Evolutionary conservation across 148 eudicot species (phyloP), one percentile per base, ranked within the genome.

Genomic region (Rhododendron molle): DNA sequence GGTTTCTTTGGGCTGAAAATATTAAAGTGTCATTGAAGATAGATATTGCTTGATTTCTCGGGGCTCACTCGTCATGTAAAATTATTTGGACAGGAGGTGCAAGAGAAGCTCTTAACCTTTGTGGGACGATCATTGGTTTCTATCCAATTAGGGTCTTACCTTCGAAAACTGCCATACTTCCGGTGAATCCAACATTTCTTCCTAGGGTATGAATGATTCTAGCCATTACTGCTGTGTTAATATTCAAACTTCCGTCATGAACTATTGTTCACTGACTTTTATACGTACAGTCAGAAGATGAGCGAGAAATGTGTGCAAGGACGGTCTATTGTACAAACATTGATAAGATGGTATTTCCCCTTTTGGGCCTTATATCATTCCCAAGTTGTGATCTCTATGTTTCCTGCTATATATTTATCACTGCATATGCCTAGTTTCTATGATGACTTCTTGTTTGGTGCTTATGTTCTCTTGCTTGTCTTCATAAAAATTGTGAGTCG

Each of bases 251-350:
- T 76, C 56, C 30, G 30, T 5, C 16, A 76, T 62, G 79, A 4
- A 30, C 30, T 1, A 21, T 54, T 30, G 76, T 43, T 60, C 30
- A 14, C 28, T 18, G 71, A 16, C 21, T n/a, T 52, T 34, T 71
- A n/a, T 36, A 74, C 81, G 28, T 88, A 56, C 89, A 95, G 98
- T 95, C 98, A 12, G 97, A 93, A 91, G 98, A 95, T 89, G 98
- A 96, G 85, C 90, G 97, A 56, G 98, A 93, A 87, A 95, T 95
- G 99, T 95, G 98, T 85, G 96, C 97, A 36, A 91, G 98, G 94
- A 96, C 99, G 38, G 98, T 96, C 78, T 96, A 96, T 86, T 95
- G 98, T 91, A 96, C 99, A 87, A 96, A 96, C 86, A 96, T 96
- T 86, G 98, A 96, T 90, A 96, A 96, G 89, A 93, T 89, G 98